phyloP scores from a whole-genome alignment of 2,329 filamentous ascomycete species.

The Pseudogymnoascus sp. region DNA sequence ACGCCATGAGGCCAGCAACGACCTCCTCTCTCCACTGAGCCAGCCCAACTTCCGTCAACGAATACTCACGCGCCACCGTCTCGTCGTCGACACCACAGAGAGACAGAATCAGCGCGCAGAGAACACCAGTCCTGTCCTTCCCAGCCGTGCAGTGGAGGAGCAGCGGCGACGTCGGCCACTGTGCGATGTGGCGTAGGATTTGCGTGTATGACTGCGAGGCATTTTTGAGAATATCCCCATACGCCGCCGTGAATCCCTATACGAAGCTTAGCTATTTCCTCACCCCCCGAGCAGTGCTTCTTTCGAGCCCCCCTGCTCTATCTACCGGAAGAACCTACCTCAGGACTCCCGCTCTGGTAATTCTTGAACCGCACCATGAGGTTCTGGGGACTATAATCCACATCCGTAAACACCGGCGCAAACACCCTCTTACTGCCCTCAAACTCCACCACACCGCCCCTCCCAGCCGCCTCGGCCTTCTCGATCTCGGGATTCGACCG shows the following conservation, averaged over 20 bases:
- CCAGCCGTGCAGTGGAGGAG: constrained; percentile 69
- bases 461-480: constrained; percentile 28
- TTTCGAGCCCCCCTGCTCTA: background rate
- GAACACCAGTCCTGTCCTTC: constrained; percentile 67
- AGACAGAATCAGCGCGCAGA: constrained; percentile 56
- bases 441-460: constrained; percentile 36
- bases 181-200: constrained; percentile 36
- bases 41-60: constrained; percentile 55
- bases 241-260: constrained; percentile 55
- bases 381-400: constrained; percentile 53
- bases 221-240: constrained; percentile 49
- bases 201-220: constrained; percentile 45
- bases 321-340: constrained; percentile 27
- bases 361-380: constrained; percentile 51
- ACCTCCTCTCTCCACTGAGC: constrained; percentile 44
- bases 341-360: constrained; percentile 46
- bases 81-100: constrained; percentile 54
- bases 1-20: constrained; percentile 39
- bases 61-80: constrained; percentile 58
- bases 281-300: background rate
- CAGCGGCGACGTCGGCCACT: constrained; percentile 38
- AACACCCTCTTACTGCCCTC: constrained; percentile 48
- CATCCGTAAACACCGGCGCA: constrained; percentile 54
- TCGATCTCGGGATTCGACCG: constrained; percentile 53
- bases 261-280: background rate